These are phyloP conservation scores for Flaveria robusta DNA, from an alignment of 129 eudicot species.

Conservation along the genomic window DNA sequence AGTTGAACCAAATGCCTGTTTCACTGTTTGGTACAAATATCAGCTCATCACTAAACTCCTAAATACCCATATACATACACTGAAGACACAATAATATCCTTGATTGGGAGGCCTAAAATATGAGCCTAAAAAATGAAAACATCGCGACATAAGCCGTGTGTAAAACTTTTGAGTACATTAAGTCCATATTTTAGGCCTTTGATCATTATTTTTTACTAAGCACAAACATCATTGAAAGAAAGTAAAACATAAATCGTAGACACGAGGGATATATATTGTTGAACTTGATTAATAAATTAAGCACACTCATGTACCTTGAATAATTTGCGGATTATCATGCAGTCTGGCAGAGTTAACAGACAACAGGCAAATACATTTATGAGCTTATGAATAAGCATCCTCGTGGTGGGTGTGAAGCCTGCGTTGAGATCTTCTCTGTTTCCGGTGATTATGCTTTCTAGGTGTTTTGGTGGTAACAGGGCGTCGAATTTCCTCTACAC, in stretches of 20 bases:
- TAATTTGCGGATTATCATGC: neutral
- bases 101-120: too few species aligned
- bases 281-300: neutral
- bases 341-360: neutral
- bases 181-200: neutral
- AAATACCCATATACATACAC: too few species aligned
- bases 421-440: slow-evolving; percentile 56
- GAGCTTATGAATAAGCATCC: slow-evolving; percentile 31
- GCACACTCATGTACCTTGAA: neutral
- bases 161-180: neutral
- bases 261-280: neutral
- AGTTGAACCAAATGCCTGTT: too few species aligned
- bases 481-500: slow-evolving; percentile 42
- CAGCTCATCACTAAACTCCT: too few species aligned
- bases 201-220: neutral
- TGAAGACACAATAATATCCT: too few species aligned
- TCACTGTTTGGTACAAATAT: too few species aligned
- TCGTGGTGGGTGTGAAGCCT: slow-evolving; percentile 52
- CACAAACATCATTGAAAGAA: neutral
- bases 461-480: slow-evolving; percentile 39
- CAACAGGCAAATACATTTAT: neutral
- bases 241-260: neutral
- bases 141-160: too few species aligned
- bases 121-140: too few species aligned
- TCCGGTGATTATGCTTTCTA: slow-evolving; percentile 40